Evolutionary conservation across 2,329 filamentous ascomycete species (phyloP).

Genomic region (Daldinia sp.): DNA sequence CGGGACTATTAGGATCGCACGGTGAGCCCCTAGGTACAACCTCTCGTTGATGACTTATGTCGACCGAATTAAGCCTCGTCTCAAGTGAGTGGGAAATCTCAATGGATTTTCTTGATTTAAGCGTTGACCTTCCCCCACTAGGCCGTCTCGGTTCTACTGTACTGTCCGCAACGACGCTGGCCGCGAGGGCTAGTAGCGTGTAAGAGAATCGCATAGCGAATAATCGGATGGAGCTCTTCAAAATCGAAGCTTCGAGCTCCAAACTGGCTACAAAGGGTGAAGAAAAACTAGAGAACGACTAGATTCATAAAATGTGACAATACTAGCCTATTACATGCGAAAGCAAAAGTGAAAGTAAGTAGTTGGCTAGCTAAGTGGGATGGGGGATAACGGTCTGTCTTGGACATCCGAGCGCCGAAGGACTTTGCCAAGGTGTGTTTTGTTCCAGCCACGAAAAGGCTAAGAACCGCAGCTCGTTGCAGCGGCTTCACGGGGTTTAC

Average conservation of each 20-base stretch:
- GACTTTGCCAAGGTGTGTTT: constrained; percentile 22
- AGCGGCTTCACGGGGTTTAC: constrained; percentile 4
- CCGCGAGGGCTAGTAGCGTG: constrained; percentile 24
- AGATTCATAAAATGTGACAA: constrained; percentile 6
- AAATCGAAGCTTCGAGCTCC: constrained; percentile 4
- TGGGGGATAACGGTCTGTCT: not conserved
- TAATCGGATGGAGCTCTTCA: not conserved
- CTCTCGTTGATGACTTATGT: not conserved
- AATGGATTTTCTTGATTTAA: constrained; percentile 12
- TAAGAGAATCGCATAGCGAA: constrained; percentile 24
- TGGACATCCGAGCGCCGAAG: not conserved
- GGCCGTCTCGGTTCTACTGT: constrained; percentile 1
- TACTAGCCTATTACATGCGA: not conserved
- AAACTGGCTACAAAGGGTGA: constrained; percentile 1
- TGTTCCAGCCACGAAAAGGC: constrained; percentile 28
- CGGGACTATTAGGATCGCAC: constrained; percentile 4
- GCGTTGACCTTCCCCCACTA: not conserved
- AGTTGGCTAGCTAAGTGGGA: not conserved
- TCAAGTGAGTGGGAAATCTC: constrained; percentile 8
- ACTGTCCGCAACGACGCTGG: constrained; percentile 12
- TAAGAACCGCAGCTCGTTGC: constrained; percentile 13
- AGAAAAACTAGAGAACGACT: constrained; percentile 7
- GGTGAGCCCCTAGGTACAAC: not conserved
- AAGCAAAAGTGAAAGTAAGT: constrained; percentile 11
- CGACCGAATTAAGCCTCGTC: constrained; percentile 2